phyloP scores from a whole-genome alignment of 805 yeast genomes.

The Saccharomyces kudriavzevii region DNA sequence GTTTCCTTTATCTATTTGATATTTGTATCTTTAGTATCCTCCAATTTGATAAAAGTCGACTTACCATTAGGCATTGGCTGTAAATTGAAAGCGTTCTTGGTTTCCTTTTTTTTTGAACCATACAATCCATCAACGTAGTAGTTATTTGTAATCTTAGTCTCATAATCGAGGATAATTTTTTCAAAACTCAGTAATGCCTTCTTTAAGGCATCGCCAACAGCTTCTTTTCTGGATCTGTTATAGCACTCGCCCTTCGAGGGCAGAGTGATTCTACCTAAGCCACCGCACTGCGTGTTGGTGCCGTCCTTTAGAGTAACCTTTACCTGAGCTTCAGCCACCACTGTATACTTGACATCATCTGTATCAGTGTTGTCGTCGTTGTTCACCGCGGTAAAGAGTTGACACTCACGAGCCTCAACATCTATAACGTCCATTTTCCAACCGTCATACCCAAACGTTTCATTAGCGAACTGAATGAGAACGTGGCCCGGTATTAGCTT shows the following conservation, averaged over 20 bases:
- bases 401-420: constrained; percentile 16
- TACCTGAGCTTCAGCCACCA: constrained; percentile 38
- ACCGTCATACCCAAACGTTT: constrained; percentile 48
- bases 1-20: not conserved
- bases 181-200: constrained; percentile 76
- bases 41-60: not conserved
- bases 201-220: constrained; percentile 77
- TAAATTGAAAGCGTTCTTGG: not conserved
- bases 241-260: constrained; percentile 60
- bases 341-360: constrained; percentile 15
- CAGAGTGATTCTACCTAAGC: constrained; percentile 62
- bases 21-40: not conserved
- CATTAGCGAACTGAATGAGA: constrained; percentile 39
- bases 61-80: not conserved
- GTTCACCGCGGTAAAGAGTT: not conserved
- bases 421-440: constrained; percentile 42
- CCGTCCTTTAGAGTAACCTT: constrained; percentile 74
- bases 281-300: constrained; percentile 69
- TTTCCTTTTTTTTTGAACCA: constrained; percentile 10
- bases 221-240: constrained; percentile 76
- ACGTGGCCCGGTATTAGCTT: constrained; percentile 30
- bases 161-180: constrained; percentile 40
- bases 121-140: constrained; percentile 31
- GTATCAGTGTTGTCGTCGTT: constrained; percentile 4
- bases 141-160: constrained; percentile 26